Evolutionary conservation across 768 basidiomycete species (phyloP).

Genomic region (Agaricus subrufescens): DNA sequence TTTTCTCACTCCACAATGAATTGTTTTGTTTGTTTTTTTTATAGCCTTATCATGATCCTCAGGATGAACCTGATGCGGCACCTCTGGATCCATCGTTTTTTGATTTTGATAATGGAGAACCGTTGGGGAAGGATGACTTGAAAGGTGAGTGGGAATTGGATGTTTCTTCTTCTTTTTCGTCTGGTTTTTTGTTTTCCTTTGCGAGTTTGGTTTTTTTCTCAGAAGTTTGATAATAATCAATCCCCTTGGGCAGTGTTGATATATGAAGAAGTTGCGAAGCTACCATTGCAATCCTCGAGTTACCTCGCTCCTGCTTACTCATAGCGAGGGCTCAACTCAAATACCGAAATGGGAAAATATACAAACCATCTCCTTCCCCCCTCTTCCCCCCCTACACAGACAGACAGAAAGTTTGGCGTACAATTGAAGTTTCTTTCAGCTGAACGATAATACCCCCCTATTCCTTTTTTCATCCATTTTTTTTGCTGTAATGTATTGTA

Average conservation of each 20-base stretch:
- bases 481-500: too few relatives aligned
- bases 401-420: too few relatives aligned
- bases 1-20: background rate
- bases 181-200: too few relatives aligned
- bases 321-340: background rate
- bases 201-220: too few relatives aligned
- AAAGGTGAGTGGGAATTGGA: slow-evolving; percentile 42
- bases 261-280: slow-evolving; percentile 6
- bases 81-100: slow-evolving; percentile 76
- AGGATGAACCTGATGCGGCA: slow-evolving; percentile 82
- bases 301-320: slow-evolving; percentile 7
- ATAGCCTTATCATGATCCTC: slow-evolving; percentile 83
- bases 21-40: too few relatives aligned
- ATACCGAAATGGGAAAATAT: too few relatives aligned
- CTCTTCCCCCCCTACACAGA: too few relatives aligned
- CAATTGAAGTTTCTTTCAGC: too few relatives aligned
- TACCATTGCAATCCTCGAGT: background rate
- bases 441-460: too few relatives aligned
- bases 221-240: background rate
- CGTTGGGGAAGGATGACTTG: slow-evolving; percentile 60
- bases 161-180: slow-evolving; percentile 6
- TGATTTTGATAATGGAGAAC: slow-evolving; percentile 72
- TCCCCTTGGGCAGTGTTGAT: background rate
- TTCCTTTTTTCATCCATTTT: too few relatives aligned
- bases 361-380: too few relatives aligned